phyloP scores from a whole-genome alignment of 305 asterid species.

The Fraxinus ornus region DNA sequence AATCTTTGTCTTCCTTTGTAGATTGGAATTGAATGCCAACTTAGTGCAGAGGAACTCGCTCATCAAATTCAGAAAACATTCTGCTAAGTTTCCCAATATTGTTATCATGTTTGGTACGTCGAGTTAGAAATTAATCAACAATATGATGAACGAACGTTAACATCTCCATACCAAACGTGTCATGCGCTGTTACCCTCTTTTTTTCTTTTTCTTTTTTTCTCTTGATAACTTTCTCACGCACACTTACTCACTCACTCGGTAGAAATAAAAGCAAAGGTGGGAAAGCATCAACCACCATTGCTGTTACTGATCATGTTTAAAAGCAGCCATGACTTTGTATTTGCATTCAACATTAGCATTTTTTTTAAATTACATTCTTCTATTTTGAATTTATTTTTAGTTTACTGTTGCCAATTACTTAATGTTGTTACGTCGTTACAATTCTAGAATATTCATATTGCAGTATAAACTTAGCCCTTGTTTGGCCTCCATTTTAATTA shows the following conservation, averaged over 20 bases:
- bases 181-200: no score
- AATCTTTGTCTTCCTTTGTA: conserved; percentile 16
- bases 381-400: background rate
- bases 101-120: background rate
- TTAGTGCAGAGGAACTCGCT: conserved; percentile 90
- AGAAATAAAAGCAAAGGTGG: conserved; percentile 30
- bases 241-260: background rate
- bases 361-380: background rate
- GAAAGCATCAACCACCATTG: conserved; percentile 21
- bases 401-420: background rate
- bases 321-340: conserved; percentile 15
- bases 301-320: conserved; percentile 7
- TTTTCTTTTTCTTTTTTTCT: no score
- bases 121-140: background rate
- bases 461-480: background rate
- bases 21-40: conserved; percentile 93
- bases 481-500: no score
- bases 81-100: conserved; percentile 31
- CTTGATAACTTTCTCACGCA: background rate
- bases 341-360: background rate
- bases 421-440: background rate
- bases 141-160: background rate
- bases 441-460: background rate
- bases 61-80: conserved; percentile 81
- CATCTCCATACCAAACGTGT: background rate